These are phyloP conservation scores for Spencermartinsiella europaea DNA, from an alignment of 805 yeast genomes.

Conservation along the genomic window DNA sequence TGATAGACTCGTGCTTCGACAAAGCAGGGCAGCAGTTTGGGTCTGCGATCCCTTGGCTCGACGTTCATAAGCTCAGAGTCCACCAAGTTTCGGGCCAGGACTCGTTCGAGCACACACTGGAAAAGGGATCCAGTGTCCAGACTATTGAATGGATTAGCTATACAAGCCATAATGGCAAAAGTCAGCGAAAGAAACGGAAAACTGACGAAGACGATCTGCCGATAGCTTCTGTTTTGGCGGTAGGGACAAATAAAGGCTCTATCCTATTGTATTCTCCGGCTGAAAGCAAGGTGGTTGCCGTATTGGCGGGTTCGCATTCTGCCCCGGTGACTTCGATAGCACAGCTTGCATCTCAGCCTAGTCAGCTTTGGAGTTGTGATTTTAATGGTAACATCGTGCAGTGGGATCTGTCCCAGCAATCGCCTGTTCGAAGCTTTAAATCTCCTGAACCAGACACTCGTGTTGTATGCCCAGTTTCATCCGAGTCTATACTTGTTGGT, in stretches of 20 bases:
- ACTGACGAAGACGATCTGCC: conserved; percentile 34
- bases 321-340: conserved; percentile 42
- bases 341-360: conserved; percentile 42
- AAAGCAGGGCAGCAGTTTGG: conserved; percentile 58
- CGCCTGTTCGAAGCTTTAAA: conserved; percentile 30
- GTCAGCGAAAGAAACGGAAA: conserved; percentile 29
- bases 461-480: conserved; percentile 11
- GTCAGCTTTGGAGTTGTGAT: conserved; percentile 57
- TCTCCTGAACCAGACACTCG: conserved; percentile 16
- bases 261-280: conserved; percentile 64
- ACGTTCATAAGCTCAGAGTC: conserved; percentile 63
- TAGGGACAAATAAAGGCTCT: conserved; percentile 64
- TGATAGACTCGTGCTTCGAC: conserved; percentile 44
- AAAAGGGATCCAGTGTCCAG: conserved; percentile 46
- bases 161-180: conserved; percentile 7
- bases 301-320: conserved; percentile 43
- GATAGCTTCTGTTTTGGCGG: conserved; percentile 37
- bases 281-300: conserved; percentile 51
- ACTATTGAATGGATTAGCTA: conserved; percentile 49
- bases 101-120: conserved; percentile 45
- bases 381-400: conserved; percentile 51
- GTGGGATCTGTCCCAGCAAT: conserved; percentile 51
- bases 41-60: conserved; percentile 60
- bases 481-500: conserved; percentile 44
- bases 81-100: conserved; percentile 40